These are phyloP conservation scores for Dujonia santamariae DNA, from an alignment of 1,139 yeast species.

Conservation along the genomic window DNA sequence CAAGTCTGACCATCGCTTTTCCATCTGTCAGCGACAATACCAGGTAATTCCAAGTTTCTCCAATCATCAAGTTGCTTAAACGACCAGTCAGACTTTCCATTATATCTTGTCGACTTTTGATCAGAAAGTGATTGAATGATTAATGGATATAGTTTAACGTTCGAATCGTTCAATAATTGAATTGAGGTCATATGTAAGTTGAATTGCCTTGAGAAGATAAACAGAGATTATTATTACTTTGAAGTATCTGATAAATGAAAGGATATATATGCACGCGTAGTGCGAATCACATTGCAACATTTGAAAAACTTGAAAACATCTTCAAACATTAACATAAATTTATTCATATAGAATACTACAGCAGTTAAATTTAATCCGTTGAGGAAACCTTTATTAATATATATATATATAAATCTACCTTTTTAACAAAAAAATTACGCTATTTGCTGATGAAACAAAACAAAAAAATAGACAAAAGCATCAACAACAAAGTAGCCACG, in stretches of 20 bases:
- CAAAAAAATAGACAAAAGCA: conserved; percentile 6
- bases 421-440: conserved; percentile 12
- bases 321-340: too few relatives aligned
- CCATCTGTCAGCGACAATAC: conserved; percentile 17
- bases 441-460: conserved; percentile 10
- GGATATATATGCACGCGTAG: too few relatives aligned
- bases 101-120: conserved; percentile 15
- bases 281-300: too few relatives aligned
- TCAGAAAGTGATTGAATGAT: conserved; percentile 13
- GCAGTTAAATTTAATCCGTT: conserved; percentile 27
- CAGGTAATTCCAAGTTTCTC: conserved; percentile 29
- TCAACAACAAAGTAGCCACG: conserved; percentile 3
- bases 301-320: too few relatives aligned
- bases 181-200: background rate
- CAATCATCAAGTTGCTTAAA: conserved; percentile 36
- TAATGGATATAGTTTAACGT: conserved; percentile 8
- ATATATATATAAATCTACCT: conserved; percentile 22
- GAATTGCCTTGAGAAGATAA: background rate
- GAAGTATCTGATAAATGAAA: too few relatives aligned
- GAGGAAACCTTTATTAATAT: conserved; percentile 38
- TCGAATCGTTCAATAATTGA: background rate
- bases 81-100: conserved; percentile 21
- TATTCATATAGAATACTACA: too few relatives aligned
- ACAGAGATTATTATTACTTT: too few relatives aligned
- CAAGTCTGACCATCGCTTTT: conserved; percentile 19